Percentiles rank a stretch among this genome's conserved stretches.
Evolutionary conservation across 352 stramenopile species (phyloP).

Genomic region (Saprolegnia diclina): DNA sequence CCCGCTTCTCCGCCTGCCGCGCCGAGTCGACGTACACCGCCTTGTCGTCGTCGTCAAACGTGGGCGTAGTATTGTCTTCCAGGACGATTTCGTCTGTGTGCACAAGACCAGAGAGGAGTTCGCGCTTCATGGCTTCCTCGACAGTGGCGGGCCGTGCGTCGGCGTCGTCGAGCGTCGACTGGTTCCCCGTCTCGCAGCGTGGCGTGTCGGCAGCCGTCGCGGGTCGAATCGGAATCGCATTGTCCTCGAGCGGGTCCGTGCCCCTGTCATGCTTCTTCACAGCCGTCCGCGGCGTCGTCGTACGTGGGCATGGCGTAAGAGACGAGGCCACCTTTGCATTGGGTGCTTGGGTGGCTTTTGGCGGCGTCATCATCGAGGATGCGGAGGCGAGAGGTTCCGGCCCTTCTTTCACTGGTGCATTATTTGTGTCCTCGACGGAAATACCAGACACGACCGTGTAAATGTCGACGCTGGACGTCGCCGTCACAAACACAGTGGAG

Average conservation of each 20-base stretch:
- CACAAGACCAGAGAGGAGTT: not conserved
- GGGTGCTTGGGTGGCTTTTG: not conserved
- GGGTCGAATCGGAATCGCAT: constrained; percentile 20
- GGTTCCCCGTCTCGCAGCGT: constrained; percentile 6
- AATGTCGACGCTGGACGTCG: too few species aligned
- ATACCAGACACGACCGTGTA: too few species aligned
- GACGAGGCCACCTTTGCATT: not conserved
- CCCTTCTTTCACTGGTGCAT: too few species aligned
- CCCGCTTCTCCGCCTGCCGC: constrained; percentile 10
- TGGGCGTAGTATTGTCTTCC: not conserved
- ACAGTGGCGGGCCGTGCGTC: not conserved
- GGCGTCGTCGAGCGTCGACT: not conserved
- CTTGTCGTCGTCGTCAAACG: not conserved
- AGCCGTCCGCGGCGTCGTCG: not conserved
- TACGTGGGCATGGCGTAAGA: not conserved
- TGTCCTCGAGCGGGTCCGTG: constrained; percentile 20
- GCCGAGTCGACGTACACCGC: not conserved
- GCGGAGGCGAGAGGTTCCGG: too few species aligned
- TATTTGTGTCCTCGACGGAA: too few species aligned
- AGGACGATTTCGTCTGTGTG: constrained; percentile 16
- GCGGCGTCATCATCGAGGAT: too few species aligned
- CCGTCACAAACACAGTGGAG: too few species aligned
- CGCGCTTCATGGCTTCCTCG: constrained; percentile 19
- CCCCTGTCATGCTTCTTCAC: constrained; percentile 17
- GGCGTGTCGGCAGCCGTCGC: not conserved